Base-by-base conservation (phyloP, 768 basidiomycete species). In the Russula abietina region DNA sequence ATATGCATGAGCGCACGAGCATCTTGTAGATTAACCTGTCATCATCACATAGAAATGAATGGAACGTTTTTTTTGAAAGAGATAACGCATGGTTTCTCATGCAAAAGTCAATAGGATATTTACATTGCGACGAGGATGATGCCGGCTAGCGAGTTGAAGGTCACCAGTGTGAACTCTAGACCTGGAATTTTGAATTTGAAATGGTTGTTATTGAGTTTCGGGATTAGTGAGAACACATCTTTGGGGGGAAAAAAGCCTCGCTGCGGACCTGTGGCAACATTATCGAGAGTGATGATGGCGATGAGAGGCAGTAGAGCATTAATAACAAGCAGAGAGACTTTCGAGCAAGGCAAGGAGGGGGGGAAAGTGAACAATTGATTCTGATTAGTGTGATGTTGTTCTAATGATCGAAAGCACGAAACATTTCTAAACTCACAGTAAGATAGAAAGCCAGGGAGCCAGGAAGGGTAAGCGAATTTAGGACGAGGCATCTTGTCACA, bases 401-500 rank as follows among this genome's bases (percentile, higher is more conserved):
- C 7, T n/a, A 12, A 10, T 28, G 2, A 16, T 2, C n/a, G 9
- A 14, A 22, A 14, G 26, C 24, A 39, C 5, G 38, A 53, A 38
- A 17, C 19, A 0, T 30, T n/a, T 41, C 9, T 22, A 17, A 39
- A 55, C 63, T 48, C 26, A 64, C 63, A 33, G 33, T 64, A 64
- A 51, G 46, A 56, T 6, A 59, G 30, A 22, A 55, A 16, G 4
- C 53, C 57, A 7, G 39, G 48, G 26, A 60, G 16, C 54, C 48
- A 60, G 10, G 57, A 32, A 6, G 62, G 58, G 3, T 48, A 41
- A 43, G 46, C 32, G 24, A 33, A 33, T 9, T 28, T 22, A 39
- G 22, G n/a, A 45, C 17, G 48, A 51, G 19, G n/a, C 58, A 64
- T 50, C 54, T 64, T 64, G 63, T 64, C 63, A 41, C 63, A 64